Base-by-base conservation (phyloP, 345 rosid genomes). In the Hibiscus mutabilis region DNA sequence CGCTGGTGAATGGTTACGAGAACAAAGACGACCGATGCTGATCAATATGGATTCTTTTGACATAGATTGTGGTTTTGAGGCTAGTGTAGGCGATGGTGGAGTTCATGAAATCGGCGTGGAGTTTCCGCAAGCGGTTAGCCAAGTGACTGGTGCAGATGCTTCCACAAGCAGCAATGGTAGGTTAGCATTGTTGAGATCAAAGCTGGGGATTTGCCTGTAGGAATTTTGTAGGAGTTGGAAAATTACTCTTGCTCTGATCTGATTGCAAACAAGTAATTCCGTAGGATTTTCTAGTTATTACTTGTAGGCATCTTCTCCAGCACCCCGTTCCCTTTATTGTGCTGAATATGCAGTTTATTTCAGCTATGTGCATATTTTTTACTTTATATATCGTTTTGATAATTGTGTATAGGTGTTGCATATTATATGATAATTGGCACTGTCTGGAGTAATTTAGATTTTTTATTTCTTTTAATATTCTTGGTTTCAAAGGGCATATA, bases 21-120 rank as follows among this genome's bases (percentile, higher is more conserved):
- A 75, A 25, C 82, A 72, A 3, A 86, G 88, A 83, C 76, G 64
- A 60, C 81, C 88, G 1, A 69, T 93, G 76, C 73, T 86, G 62
- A 79, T 93, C 72, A 85, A 85, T 67, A 73, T 91, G 84, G 97
- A 89, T 79, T 81, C 82, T 24, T 78, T 27, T 31, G 88, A 85
- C 58, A 68, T 65, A 35, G 84, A 84, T 55, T 82, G 47, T 37
- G 85, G 61, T 2, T 53, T 71, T 25, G 78, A 84, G 25, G 83
- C 64, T 8, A 79, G 77, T 75, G 70, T 27, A 37, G 71, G 77
- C 55, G 90, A 82, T 66, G 78, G 46, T 33, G 82, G 79, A 70
- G 75, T 47, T 40, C 82, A 69, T 46, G 98, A 84, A 76, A 75
- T 76, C 21, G 88, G 81, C 0, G 63, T 65, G 46, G 89, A 84